These are phyloP conservation scores for Rhexocercosporidium sp. DNA, from an alignment of 2,329 filamentous ascomycete genomes.

Conservation along the genomic window DNA sequence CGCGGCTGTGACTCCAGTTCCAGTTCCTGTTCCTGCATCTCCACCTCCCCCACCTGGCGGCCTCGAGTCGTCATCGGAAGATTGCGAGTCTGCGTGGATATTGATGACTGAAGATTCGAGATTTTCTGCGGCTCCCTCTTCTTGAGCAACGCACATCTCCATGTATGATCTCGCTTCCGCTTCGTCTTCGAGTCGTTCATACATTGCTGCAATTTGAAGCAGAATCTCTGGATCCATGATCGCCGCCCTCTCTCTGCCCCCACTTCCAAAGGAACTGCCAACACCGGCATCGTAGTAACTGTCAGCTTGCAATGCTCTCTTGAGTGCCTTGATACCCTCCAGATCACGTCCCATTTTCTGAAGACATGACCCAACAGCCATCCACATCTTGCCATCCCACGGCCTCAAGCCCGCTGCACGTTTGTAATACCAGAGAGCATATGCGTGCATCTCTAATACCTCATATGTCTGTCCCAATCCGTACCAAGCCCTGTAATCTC, in stretches of 20 bases:
- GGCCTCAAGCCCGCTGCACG: conserved; percentile 91
- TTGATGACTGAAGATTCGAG: conserved; percentile 48
- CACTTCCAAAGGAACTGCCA: conserved; percentile 47
- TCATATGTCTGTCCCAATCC: conserved; percentile 97
- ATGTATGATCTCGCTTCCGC: conserved; percentile 90
- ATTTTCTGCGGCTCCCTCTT: conserved; percentile 68
- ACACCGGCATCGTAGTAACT: conserved; percentile 78
- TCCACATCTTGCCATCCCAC: conserved; percentile 99
- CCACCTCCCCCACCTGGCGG: conserved; percentile 40
- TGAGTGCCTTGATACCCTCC: conserved; percentile 95
- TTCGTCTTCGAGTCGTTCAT: conserved; percentile 78
- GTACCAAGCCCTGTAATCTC: conserved; percentile 98
- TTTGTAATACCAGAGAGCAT: conserved; percentile 97
- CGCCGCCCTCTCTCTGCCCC: conserved; percentile 53
- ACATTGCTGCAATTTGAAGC: conserved; percentile 86
- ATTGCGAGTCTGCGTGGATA: conserved; percentile 62
- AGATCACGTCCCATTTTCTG: conserved; percentile 84
- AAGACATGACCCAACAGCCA: conserved; percentile 90
- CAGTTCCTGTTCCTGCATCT: conserved; percentile 62
- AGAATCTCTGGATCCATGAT: conserved; percentile 87
- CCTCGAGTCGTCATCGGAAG: conserved; percentile 49
- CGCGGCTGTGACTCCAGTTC: conserved; percentile 86
- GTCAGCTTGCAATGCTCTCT: conserved; percentile 87
- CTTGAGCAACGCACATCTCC: conserved; percentile 93
- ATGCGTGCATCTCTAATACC: conserved; percentile 96